Base-by-base conservation (phyloP, 805 yeast species). In the Suhomyces tanzawaensis region DNA sequence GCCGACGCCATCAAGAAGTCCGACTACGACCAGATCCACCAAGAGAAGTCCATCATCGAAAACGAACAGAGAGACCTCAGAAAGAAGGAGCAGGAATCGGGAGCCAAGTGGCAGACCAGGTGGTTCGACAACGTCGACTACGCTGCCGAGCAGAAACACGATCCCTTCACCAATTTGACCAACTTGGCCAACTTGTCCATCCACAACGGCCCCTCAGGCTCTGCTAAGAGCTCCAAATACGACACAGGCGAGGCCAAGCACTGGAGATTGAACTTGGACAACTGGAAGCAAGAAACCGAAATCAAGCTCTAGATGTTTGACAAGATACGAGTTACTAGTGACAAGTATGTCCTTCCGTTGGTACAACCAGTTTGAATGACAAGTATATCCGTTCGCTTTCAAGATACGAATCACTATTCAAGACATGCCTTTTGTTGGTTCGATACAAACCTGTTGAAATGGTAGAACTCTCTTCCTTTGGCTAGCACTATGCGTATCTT, bases 41-140 rank as follows among this genome's bases (percentile, higher is more conserved):
- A 70, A 46, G 85, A 84, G 53, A 91, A 91, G 69, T 69, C 89
- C 12, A 65, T 69, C 55, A 74, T 93, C 48, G 99, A 91, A 68
- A 83, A 85, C 53, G 76, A 70, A 17, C 97, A 91, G 69, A 81
- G 99, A 57, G 89, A 79, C 32, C 57, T 83, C 62, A 79, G 98
- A 58, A 80, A 77, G 62, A 59, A 70, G 41, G 99, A 93, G 64
- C 62, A 66, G 42, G 86, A 72, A 26, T 63, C 74, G 4, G 90
- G 85, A 29, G 56, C 58, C 12, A 55, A 57, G 34, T 91, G 99
- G 99, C 62, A 77, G 50, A 76, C 80, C 45, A 78, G 91, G 64
- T 91, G 95, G 91, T 91, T 91, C 62, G 76, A 74, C 47, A 45
- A 49, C 31, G 58, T 58, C 13, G 67, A 68, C 44, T 59, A 62